phyloP scores from a whole-genome alignment of 2,329 filamentous ascomycete genomes.

The Pseudocercospora musae region DNA sequence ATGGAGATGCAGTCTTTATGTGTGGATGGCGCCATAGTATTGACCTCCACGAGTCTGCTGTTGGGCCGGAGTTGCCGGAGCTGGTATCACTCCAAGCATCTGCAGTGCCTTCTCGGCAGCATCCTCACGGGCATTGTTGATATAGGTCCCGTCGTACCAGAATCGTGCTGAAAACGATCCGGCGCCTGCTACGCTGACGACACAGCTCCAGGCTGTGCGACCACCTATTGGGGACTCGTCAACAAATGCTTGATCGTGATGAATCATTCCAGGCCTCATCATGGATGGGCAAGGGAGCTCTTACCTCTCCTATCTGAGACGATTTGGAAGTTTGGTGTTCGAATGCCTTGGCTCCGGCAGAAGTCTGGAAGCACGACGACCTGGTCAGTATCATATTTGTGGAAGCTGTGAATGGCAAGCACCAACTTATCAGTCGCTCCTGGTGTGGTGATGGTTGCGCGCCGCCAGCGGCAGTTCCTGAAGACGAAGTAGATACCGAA shows the following conservation, averaged over 20 bases:
- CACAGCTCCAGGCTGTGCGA: conserved; percentile 85
- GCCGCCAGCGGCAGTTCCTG: conserved; percentile 14
- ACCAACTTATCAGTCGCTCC: conserved; percentile 35
- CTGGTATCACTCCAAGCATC: conserved; percentile 45
- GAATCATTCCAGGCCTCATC: neutral
- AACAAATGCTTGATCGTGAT: conserved; percentile 3
- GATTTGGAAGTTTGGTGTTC: conserved; percentile 55
- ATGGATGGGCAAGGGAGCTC: conserved; percentile 24
- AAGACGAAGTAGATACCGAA: conserved; percentile 19
- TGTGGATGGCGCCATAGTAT: conserved; percentile 21
- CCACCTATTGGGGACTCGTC: conserved; percentile 58
- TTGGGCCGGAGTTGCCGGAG: conserved; percentile 24
- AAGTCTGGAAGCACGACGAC: conserved; percentile 20
- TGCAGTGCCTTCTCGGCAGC: conserved; percentile 78
- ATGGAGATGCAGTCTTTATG: conserved; percentile 10
- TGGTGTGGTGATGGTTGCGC: conserved; percentile 30
- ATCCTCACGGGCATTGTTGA: conserved; percentile 85
- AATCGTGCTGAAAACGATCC: conserved; percentile 67
- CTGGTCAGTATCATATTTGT: conserved; percentile 4
- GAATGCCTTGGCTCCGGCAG: conserved; percentile 28
- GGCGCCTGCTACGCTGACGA: conserved; percentile 65
- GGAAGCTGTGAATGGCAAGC: neutral
- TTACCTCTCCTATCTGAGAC: conserved; percentile 73
- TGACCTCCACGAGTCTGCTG: conserved; percentile 20
- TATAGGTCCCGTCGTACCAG: conserved; percentile 87